Evolutionary conservation across 768 basidiomycete species (phyloP).

Genomic region (Agrocybe chaxingu): DNA sequence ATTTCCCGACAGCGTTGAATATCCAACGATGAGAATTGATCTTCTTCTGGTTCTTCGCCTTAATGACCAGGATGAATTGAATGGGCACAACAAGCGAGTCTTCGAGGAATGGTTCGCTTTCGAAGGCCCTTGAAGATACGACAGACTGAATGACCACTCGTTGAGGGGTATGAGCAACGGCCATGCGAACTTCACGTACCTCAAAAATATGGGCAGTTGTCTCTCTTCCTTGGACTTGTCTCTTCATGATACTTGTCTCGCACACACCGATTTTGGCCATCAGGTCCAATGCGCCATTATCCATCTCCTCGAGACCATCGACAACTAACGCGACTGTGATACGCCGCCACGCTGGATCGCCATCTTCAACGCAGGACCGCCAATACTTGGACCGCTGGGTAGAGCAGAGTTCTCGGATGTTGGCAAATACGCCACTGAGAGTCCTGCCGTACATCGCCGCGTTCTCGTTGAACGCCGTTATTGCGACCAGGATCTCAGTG

Average conservation of each 20-base stretch:
- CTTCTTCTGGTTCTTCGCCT: slow-evolving; percentile 95
- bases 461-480: slow-evolving; percentile 87
- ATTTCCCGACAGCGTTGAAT: slow-evolving; percentile 88
- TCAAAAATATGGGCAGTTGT: slow-evolving; percentile 88
- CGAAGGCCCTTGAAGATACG: not conserved
- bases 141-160: not conserved
- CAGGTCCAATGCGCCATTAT: slow-evolving; percentile 83
- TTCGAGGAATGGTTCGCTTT: slow-evolving; percentile 39
- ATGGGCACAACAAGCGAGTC: slow-evolving; percentile 92
- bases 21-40: slow-evolving; percentile 96
- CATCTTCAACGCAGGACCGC: slow-evolving; percentile 72
- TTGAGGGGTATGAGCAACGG: not conserved
- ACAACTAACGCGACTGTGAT: slow-evolving; percentile 82
- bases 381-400: slow-evolving; percentile 89
- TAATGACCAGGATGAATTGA: slow-evolving; percentile 86
- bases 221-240: slow-evolving; percentile 76
- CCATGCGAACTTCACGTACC: not conserved
- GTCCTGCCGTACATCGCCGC: slow-evolving; percentile 81
- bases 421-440: slow-evolving; percentile 88
- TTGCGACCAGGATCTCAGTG: slow-evolving; percentile 86
- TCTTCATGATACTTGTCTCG: slow-evolving; percentile 91
- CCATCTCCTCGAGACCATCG: slow-evolving; percentile 88
- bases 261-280: slow-evolving; percentile 85
- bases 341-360: slow-evolving; percentile 78
- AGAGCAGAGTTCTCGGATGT: slow-evolving; percentile 92